A percentile compares a stretch with the other conserved stretches of the same genome.
Evolutionary conservation across 768 basidiomycete genomes (phyloP).

Genomic region (Agaricus sinodeliciosus): DNA sequence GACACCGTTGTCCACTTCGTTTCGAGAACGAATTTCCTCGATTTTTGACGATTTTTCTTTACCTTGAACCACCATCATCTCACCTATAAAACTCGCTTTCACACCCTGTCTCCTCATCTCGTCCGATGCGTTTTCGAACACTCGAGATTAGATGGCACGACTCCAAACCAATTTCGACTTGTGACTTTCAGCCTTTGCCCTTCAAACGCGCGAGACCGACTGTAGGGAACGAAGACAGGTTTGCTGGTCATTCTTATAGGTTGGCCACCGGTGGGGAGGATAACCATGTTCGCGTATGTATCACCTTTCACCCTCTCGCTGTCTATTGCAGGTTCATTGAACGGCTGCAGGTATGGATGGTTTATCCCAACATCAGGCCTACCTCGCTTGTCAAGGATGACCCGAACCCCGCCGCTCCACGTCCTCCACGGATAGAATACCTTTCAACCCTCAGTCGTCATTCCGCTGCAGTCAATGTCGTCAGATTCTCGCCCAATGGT

Average conservation of each 20-base stretch:
- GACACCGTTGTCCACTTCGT: neutral
- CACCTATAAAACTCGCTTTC: neutral
- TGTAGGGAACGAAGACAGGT: conserved; percentile 44
- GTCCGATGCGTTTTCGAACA: conserved; percentile 75
- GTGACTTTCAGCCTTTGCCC: conserved; percentile 87
- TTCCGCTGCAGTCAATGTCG: conserved; percentile 93
- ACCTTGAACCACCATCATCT: conserved; percentile 6
- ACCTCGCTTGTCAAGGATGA: conserved; percentile 37
- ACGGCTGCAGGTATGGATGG: conserved; percentile 76
- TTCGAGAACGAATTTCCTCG: neutral
- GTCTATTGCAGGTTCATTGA: conserved; percentile 4
- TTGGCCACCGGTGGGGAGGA: conserved; percentile 96
- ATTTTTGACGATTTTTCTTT: neutral
- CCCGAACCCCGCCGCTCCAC: conserved; percentile 22
- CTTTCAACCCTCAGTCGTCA: conserved; percentile 91
- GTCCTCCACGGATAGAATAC: conserved; percentile 87
- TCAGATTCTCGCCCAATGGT: conserved; percentile 94
- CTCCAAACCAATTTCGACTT: conserved; percentile 90
- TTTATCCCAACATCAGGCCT: conserved; percentile 84
- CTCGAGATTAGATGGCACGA: conserved; percentile 97
- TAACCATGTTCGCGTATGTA: conserved; percentile 89
- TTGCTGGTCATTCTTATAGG: conserved; percentile 71
- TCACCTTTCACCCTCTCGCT: neutral
- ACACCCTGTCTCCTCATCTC: neutral
- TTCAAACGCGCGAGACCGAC: conserved; percentile 75